These are phyloP conservation scores for Daldinia sp. DNA, from an alignment of 2,329 filamentous ascomycete genomes.

Conservation along the genomic window DNA sequence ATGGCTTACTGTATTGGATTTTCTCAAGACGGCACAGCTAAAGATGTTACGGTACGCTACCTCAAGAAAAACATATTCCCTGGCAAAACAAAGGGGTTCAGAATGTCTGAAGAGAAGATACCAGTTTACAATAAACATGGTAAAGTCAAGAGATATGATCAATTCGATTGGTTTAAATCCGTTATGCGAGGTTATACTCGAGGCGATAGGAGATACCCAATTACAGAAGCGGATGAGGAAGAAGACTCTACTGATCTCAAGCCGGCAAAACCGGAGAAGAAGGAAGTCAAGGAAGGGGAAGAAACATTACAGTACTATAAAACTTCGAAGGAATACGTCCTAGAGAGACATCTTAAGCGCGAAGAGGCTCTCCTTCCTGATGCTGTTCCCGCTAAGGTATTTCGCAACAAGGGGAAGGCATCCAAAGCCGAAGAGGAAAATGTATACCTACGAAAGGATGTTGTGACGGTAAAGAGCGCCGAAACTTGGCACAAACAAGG, in stretches of 20 bases:
- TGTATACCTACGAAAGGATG: conserved; percentile 80
- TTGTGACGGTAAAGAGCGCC: conserved; percentile 85
- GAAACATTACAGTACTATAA: conserved; percentile 92
- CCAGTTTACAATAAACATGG: conserved; percentile 80
- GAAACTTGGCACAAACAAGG: conserved; percentile 99
- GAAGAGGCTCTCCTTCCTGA: conserved; percentile 84
- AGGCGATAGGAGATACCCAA: conserved; percentile 57
- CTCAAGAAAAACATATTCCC: conserved; percentile 82
- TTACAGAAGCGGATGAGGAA: conserved; percentile 77
- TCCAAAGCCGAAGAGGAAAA: conserved; percentile 77
- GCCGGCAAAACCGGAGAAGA: conserved; percentile 75
- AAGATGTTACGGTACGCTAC: conserved; percentile 94
- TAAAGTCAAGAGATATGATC: conserved; percentile 77
- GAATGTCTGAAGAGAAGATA: conserved; percentile 81
- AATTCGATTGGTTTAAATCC: conserved; percentile 88
- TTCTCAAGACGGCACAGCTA: conserved; percentile 84
- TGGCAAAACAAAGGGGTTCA: conserved; percentile 86
- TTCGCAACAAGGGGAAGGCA: conserved; percentile 78
- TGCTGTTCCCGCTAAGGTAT: conserved; percentile 75
- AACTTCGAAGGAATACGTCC: conserved; percentile 81
- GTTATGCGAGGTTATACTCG: conserved; percentile 77
- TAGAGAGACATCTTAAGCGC: conserved; percentile 85
- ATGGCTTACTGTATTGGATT: conserved; percentile 89
- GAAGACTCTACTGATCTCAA: conserved; percentile 83
- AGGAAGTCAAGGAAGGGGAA: conserved; percentile 75